Conservation (phyloP, 768 basidiomycete genomes). For the Serendipita sp. region DNA sequence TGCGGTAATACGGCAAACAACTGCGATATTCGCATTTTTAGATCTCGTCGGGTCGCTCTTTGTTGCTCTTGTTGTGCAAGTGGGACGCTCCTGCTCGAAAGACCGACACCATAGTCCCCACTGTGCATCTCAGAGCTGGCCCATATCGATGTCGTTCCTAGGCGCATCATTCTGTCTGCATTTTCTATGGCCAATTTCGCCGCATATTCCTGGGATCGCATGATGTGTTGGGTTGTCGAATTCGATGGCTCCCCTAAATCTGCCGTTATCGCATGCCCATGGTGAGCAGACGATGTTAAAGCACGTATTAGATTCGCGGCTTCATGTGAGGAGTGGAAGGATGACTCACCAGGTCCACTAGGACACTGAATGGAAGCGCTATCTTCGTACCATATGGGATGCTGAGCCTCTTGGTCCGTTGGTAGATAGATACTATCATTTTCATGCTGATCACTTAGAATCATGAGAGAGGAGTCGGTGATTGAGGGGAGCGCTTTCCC, state of each 20-base stretch:
- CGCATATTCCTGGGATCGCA: neutral
- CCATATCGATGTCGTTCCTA: no score
- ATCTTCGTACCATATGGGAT: no score
- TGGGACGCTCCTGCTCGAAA: no score
- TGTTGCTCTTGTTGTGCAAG: neutral
- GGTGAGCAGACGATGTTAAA: neutral
- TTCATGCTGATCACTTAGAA: neutral
- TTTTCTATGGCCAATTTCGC: neutral
- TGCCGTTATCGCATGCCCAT: neutral
- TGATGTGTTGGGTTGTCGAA: neutral
- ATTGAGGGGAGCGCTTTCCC: neutral
- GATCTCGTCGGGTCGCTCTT: neutral
- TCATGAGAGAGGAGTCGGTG: neutral
- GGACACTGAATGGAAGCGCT: no score
- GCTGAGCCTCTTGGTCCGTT: neutral
- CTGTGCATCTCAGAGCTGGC: no score
- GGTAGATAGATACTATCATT: neutral
- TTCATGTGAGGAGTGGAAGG: no score
- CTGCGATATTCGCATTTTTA: neutral
- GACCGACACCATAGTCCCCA: no score
- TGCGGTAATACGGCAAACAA: no score
- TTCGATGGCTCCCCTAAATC: neutral
- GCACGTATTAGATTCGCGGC: neutral
- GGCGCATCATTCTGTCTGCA: neutral
- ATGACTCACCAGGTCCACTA: neutral